Evolutionary conservation across 768 basidiomycete genomes (phyloP).

Genomic region (Tylopilus vinaceipallidus): DNA sequence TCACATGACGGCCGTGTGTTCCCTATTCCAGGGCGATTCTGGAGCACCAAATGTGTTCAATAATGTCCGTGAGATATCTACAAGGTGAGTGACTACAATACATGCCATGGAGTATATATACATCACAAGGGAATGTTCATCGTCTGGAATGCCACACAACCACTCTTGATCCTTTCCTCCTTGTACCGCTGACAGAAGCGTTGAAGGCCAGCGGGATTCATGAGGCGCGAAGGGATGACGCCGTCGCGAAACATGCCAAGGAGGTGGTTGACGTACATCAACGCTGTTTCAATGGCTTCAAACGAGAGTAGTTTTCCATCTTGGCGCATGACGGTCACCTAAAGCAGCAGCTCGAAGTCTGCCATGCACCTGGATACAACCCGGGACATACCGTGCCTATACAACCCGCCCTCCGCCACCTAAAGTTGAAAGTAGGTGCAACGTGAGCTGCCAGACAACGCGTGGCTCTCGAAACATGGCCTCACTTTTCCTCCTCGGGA

Average conservation of each 20-base stretch:
- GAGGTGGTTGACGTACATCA: conserved; percentile 35
- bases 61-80: no score
- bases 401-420: conserved; percentile 26
- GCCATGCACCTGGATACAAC: no score
- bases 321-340: conserved; percentile 27
- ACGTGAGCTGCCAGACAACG: no score
- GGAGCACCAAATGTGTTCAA: conserved; percentile 1
- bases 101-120: not conserved
- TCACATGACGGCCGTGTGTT: not conserved
- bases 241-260: conserved; percentile 29
- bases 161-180: conserved; percentile 13
- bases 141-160: conserved; percentile 8
- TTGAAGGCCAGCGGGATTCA: conserved; percentile 25
- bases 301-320: conserved; percentile 24
- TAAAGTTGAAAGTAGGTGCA: not conserved
- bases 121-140: conserved; percentile 23
- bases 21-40: not conserved
- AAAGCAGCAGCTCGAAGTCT: not conserved
- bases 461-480: accelerated
- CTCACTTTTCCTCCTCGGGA: conserved; percentile 26
- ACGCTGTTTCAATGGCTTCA: conserved; percentile 26
- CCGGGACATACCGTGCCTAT: conserved; percentile 24
- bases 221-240: conserved; percentile 8
- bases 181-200: conserved; percentile 25
- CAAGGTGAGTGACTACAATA: not conserved